phyloP scores from a whole-genome alignment of 2,329 filamentous ascomycete genomes.

The Rutstroemia sp. region DNA sequence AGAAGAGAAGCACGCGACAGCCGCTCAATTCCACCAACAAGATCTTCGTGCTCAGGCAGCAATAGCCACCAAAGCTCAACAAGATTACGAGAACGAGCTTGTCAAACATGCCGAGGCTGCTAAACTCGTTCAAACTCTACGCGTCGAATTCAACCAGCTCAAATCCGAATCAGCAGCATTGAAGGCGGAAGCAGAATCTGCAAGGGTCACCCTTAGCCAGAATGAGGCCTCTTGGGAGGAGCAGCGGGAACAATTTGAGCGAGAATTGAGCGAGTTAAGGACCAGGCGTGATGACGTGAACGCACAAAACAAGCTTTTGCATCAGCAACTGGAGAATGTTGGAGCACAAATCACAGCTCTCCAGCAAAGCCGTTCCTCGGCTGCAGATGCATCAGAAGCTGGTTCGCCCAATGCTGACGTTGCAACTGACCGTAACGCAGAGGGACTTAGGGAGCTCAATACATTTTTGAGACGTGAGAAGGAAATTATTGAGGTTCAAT shows the following conservation, averaged over 20 bases:
- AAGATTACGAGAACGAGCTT: slow-evolving; percentile 91
- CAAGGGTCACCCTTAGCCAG: slow-evolving; percentile 69
- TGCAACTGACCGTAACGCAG: slow-evolving; percentile 52
- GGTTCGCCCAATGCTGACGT: slow-evolving; percentile 33
- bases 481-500: slow-evolving; percentile 95
- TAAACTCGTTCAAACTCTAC: slow-evolving; percentile 70
- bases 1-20: slow-evolving; percentile 69
- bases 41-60: slow-evolving; percentile 90
- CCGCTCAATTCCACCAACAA: slow-evolving; percentile 79
- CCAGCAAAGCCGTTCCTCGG: slow-evolving; percentile 63
- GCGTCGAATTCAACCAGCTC: slow-evolving; percentile 73
- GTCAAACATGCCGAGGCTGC: slow-evolving; percentile 95
- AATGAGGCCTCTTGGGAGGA: slow-evolving; percentile 86
- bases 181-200: slow-evolving; percentile 77
- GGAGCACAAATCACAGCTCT: slow-evolving; percentile 71
- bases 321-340: slow-evolving; percentile 80
- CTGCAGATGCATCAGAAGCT: slow-evolving; percentile 44
- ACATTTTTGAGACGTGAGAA: slow-evolving; percentile 90
- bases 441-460: slow-evolving; percentile 83
- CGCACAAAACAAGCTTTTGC: slow-evolving; percentile 83
- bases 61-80: slow-evolving; percentile 86
- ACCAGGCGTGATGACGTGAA: slow-evolving; percentile 75
- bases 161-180: slow-evolving; percentile 70
- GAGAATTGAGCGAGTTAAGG: slow-evolving; percentile 73
- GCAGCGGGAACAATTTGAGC: slow-evolving; percentile 70